These are phyloP conservation scores for Ophiostoma ulmi DNA, from an alignment of 2,329 filamentous ascomycete genomes.

Conservation along the genomic window DNA sequence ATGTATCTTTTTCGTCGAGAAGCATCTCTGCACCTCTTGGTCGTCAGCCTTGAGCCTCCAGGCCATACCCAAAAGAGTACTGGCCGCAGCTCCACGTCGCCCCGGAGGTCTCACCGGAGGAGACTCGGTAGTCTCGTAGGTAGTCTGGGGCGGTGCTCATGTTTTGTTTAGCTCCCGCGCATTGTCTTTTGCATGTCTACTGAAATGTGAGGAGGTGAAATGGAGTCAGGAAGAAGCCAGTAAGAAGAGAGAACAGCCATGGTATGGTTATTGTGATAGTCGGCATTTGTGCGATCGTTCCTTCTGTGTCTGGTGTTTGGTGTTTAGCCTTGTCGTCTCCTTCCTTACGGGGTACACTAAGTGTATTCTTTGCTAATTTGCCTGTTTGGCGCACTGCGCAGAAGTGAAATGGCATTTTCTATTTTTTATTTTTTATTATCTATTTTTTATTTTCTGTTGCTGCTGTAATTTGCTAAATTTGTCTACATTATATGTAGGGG, in stretches of 20 bases:
- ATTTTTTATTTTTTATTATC: too few relatives aligned
- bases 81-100: conserved; percentile 1
- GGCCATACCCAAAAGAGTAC: not conserved
- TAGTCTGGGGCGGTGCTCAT: not conserved
- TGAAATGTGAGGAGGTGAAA: not conserved
- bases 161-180: not conserved
- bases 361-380: not conserved
- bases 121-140: too few relatives aligned
- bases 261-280: not conserved
- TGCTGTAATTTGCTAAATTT: not conserved
- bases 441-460: not conserved
- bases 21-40: not conserved
- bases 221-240: not conserved
- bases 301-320: not conserved
- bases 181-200: not conserved
- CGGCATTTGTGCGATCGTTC: conserved; percentile 7
- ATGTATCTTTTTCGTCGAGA: not conserved
- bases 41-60: not conserved
- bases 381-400: not conserved
- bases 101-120: not conserved
- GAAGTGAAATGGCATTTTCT: not conserved
- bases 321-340: not conserved
- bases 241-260: not conserved
- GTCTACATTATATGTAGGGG: conserved; percentile 2
- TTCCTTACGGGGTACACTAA: not conserved